Evolutionary conservation across 129 eudicot genomes (phyloP), one percentile per base, ranked within the genome.

Genomic region (Erigeron canadensis): DNA sequence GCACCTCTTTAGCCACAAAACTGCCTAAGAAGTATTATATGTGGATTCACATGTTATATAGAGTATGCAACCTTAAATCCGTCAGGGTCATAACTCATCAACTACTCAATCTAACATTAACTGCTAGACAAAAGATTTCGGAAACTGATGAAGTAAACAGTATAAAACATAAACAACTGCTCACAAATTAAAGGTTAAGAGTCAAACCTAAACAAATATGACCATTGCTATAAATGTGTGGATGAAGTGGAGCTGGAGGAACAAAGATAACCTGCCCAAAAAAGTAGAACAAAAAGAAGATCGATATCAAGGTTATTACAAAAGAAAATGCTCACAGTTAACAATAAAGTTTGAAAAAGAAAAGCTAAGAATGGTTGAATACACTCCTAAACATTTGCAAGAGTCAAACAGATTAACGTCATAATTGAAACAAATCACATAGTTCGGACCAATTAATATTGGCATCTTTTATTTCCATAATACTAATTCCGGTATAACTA

Each of bases 171-270:
- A 60, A 61, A 48, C 44, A 65, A 44, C 23, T 41, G 39, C 55
- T 16, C 13, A 23, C 11, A n/a, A 13, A 41, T 51, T 23, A 50
- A 60, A 15, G 58, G 58, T 40, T 37, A 69, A 5, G 54, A 77
- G 65, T 72, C 85, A 57, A 79, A 90, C 96, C 96, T 87, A 90
- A 81, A 69, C 96, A 90, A 63, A 90, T 90, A 77, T 90, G 96
- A 1, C 96, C 96, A 62, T 90, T 90, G 90, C 96, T 90, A 75
- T 90, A 90, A 63, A 90, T 90, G 77, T 87, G 96, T 71, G 96
- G 95, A 63, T 90, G 96, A 63, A 83, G 80, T 11, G 96, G 96
- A 51, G 95, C 96, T 1, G 95, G 96, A 50, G 85, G 86, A 47
- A 85, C 19, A 79, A 90, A 90, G 21, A 90, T 77, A 42, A 90